Evolutionary conservation across 306 rosid genomes (phyloP).

Genomic region (Malus orientalis): DNA sequence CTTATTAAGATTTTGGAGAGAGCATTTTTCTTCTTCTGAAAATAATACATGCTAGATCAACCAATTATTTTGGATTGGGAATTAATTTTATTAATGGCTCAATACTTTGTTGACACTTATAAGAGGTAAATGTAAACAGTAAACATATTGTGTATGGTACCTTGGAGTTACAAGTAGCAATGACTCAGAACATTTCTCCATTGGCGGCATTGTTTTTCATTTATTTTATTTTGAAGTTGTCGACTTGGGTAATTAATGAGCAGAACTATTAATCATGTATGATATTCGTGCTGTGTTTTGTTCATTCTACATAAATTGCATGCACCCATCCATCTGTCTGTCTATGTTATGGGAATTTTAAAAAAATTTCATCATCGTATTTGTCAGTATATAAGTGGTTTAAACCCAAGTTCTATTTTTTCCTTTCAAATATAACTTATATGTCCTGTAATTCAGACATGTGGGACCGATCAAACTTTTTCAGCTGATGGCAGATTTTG

Average conservation of each 20-base stretch:
- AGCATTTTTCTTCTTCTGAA: no score
- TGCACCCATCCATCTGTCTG: not conserved
- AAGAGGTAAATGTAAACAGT: no score
- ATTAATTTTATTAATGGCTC: not conserved
- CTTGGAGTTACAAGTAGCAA: not conserved
- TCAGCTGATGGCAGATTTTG: conserved; percentile 92
- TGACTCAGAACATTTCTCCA: not conserved
- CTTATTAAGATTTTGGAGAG: not conserved
- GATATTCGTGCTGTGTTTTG: not conserved
- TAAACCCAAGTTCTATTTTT: not conserved
- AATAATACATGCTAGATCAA: not conserved
- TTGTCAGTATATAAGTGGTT: not conserved
- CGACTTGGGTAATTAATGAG: not conserved
- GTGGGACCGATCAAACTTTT: conserved; percentile 79
- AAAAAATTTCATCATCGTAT: not conserved
- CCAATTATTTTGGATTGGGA: not conserved
- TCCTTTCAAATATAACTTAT: not conserved
- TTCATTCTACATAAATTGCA: not conserved
- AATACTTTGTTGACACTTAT: not conserved
- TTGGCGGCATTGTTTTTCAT: not conserved
- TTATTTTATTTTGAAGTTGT: not conserved
- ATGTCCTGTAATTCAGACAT: conserved; percentile 32
- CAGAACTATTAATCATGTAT: not conserved
- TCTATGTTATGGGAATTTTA: not conserved
- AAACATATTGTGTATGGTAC: not conserved